These are phyloP conservation scores for Ceratobasidium sp. DNA, from an alignment of 1,284 basidiomycete species.

Conservation along the genomic window DNA sequence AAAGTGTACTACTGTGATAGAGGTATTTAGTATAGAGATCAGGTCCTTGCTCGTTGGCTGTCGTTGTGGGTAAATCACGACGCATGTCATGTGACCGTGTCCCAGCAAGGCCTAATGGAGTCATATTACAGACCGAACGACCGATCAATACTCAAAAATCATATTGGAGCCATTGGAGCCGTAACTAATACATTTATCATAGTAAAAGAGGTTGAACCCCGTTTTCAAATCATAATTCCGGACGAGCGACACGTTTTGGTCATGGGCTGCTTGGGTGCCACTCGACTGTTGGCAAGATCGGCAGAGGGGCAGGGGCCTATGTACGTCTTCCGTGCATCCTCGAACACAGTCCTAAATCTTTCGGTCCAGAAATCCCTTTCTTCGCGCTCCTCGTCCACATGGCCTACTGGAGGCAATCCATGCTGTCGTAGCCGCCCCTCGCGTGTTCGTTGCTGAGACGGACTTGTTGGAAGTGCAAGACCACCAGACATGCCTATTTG, in stretches of 20 bases:
- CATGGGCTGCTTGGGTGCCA: not conserved
- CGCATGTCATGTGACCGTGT: not conserved
- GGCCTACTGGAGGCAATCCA: slow-evolving; percentile 45
- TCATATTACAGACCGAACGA: too few relatives aligned
- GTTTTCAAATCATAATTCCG: slow-evolving; percentile 3
- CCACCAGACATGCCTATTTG: slow-evolving; percentile 67
- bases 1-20: too few relatives aligned
- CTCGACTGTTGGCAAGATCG: too few relatives aligned
- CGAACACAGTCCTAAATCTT: slow-evolving; percentile 71
- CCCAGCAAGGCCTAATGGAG: too few relatives aligned
- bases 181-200: not conserved
- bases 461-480: slow-evolving; percentile 70
- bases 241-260: slow-evolving; percentile 20
- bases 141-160: too few relatives aligned
- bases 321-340: slow-evolving; percentile 55
- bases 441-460: slow-evolving; percentile 60
- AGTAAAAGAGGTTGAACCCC: not conserved
- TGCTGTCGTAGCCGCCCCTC: slow-evolving; percentile 47
- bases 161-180: not conserved
- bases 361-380: slow-evolving; percentile 81
- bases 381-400: slow-evolving; percentile 64
- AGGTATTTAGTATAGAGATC: too few relatives aligned
- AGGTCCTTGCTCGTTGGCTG: not conserved
- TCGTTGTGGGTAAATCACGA: not conserved
- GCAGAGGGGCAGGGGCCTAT: not conserved